Evolutionary conservation across 2,329 filamentous ascomycete species (phyloP).

Genomic region (Diaporthe helianthi): DNA sequence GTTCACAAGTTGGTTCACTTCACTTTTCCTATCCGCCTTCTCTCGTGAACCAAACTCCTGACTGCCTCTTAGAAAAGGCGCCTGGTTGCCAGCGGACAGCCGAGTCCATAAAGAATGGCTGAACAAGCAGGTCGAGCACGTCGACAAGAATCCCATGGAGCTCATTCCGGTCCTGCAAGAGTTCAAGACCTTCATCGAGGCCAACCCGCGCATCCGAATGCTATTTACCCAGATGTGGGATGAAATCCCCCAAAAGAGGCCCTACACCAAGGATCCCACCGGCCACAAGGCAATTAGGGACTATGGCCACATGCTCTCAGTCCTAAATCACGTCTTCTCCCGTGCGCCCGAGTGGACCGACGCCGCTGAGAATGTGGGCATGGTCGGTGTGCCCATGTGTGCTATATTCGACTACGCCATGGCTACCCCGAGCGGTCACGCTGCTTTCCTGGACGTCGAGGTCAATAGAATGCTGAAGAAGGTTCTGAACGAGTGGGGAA

Average conservation of each 20-base stretch:
- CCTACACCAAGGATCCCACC: constrained; percentile 67
- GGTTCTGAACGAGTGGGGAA: constrained; percentile 64
- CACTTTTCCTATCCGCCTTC: neutral
- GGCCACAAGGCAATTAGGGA: constrained; percentile 69
- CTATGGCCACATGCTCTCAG: constrained; percentile 69
- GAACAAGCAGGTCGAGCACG: constrained; percentile 59
- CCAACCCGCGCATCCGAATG: constrained; percentile 69
- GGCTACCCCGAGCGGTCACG: constrained; percentile 60
- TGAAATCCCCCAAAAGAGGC: constrained; percentile 66
- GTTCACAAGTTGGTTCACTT: constrained; percentile 51
- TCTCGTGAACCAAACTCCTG: neutral
- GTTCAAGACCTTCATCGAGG: constrained; percentile 71
- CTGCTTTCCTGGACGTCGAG: constrained; percentile 62
- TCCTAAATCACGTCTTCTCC: constrained; percentile 67
- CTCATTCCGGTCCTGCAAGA: constrained; percentile 68
- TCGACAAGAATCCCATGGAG: constrained; percentile 57
- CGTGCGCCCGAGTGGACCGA: constrained; percentile 61
- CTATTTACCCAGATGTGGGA: constrained; percentile 73
- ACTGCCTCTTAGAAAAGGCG: constrained; percentile 51
- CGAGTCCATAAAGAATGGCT: constrained; percentile 70
- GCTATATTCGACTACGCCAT: constrained; percentile 64
- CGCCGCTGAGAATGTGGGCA: constrained; percentile 56
- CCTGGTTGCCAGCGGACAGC: constrained; percentile 70
- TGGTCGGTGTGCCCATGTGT: constrained; percentile 62
- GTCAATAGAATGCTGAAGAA: constrained; percentile 62